Percentiles rank a stretch among this genome's conserved stretches.
Evolutionary conservation across 345 rosid genomes (phyloP).

Genomic region (Rhizophora mangle): DNA sequence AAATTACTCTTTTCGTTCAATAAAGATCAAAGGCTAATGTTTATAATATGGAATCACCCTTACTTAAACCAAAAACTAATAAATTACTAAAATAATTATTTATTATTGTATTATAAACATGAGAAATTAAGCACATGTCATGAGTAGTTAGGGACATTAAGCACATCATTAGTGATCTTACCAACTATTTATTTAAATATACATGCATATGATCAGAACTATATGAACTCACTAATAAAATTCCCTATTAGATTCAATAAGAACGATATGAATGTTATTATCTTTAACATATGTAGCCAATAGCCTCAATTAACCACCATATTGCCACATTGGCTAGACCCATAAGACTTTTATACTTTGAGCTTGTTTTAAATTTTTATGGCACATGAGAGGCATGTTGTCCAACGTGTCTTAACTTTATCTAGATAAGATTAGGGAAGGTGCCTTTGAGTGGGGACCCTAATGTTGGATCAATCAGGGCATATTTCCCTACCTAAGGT

Average conservation of each 20-base stretch:
- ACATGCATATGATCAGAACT: background rate
- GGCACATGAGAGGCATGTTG: constrained; percentile 40
- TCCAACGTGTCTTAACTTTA: constrained; percentile 54
- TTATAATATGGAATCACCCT: too few relatives aligned
- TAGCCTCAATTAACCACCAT: background rate
- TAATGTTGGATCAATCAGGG: constrained; percentile 51
- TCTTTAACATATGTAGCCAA: background rate
- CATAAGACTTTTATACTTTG: constrained; percentile 9
- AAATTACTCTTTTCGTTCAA: too few relatives aligned
- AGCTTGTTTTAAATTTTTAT: constrained; percentile 15
- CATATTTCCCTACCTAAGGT: constrained; percentile 60
- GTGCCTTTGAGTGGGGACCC: constrained; percentile 40
- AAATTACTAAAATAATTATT: too few relatives aligned
- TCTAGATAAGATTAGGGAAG: constrained; percentile 63
- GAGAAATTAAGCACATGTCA: too few relatives aligned
- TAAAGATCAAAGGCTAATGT: too few relatives aligned
- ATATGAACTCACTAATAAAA: background rate
- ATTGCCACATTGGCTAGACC: background rate
- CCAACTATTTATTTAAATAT: too few relatives aligned
- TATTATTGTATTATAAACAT: too few relatives aligned
- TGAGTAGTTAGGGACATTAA: too few relatives aligned
- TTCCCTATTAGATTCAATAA: background rate
- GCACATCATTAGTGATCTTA: too few relatives aligned
- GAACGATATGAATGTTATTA: too few relatives aligned
- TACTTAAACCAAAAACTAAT: too few relatives aligned